Conservation (phyloP, 306 rosid genomes). For the Dalbergia oliveri region DNA sequence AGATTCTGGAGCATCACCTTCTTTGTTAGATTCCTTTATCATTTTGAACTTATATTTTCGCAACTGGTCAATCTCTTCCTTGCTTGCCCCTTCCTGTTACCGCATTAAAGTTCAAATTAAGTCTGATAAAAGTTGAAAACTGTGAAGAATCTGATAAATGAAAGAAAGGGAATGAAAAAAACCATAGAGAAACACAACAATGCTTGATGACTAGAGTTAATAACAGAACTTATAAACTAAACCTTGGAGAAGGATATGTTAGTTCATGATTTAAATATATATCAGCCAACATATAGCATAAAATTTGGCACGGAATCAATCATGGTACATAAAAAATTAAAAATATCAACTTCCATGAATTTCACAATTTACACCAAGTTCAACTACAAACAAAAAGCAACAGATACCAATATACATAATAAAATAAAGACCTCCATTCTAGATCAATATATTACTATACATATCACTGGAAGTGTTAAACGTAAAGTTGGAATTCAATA, state of each 20-base stretch:
- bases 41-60: constrained; percentile 73
- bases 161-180: constrained; percentile 18
- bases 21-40: constrained; percentile 56
- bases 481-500: not conserved
- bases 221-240: not conserved
- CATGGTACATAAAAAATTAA: not conserved
- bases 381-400: not conserved
- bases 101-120: constrained; percentile 46
- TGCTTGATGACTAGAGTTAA: not conserved
- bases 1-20: constrained; percentile 63
- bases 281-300: not conserved
- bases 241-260: constrained; percentile 12
- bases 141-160: not conserved
- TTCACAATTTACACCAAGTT: not conserved
- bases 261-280: not conserved
- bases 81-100: constrained; percentile 89
- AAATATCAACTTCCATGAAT: not conserved
- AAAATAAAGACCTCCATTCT: not conserved
- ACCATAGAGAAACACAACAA: not conserved
- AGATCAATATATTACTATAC: not conserved
- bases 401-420: constrained; percentile 15
- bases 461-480: constrained; percentile 2
- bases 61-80: constrained; percentile 78
- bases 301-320: not conserved
- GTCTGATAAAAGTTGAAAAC: constrained; percentile 12